These are phyloP conservation scores for Amanita muscaria DNA, from an alignment of 768 basidiomycete genomes.

Conservation along the genomic window DNA sequence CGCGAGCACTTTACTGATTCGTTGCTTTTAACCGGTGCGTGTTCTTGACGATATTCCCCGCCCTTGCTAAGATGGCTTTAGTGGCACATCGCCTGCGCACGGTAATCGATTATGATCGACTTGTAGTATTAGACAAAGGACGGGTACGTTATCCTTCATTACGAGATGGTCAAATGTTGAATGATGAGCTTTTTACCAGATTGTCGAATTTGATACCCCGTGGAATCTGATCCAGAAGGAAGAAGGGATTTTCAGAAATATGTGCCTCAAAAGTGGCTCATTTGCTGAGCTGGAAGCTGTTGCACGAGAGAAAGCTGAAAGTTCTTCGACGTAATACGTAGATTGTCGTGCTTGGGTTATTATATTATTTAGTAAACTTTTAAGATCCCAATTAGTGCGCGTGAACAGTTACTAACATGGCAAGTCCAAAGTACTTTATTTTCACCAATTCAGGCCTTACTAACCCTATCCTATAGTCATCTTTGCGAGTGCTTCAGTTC, in stretches of 20 bases:
- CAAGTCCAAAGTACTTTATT: too few species aligned
- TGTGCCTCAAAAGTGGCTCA: slow-evolving; percentile 66
- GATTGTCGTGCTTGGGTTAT: too few species aligned
- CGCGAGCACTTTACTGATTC: slow-evolving; percentile 76
- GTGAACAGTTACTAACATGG: too few species aligned
- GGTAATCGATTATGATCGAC: slow-evolving; percentile 72
- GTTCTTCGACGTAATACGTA: too few species aligned
- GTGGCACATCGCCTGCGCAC: slow-evolving; percentile 72
- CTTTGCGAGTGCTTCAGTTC: too few species aligned
- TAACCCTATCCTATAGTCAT: too few species aligned
- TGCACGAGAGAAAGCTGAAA: slow-evolving; percentile 39
- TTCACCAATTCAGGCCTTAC: too few species aligned
- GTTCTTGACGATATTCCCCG: neutral
- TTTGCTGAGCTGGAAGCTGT: slow-evolving; percentile 50
- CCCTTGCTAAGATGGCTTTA: slow-evolving; percentile 14
- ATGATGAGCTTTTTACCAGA: slow-evolving; percentile 16
- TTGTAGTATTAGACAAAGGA: slow-evolving; percentile 76
- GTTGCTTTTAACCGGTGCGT: slow-evolving; percentile 61
- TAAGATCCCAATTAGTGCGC: too few species aligned
- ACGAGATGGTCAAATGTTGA: neutral
- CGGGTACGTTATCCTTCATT: slow-evolving; percentile 23
- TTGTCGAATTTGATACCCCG: slow-evolving; percentile 68
- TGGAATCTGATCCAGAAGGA: slow-evolving; percentile 54
- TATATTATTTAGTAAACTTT: too few species aligned
- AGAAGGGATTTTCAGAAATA: slow-evolving; percentile 55